These are phyloP conservation scores for Haplosporangium gracile DNA, from an alignment of 192 early-diverging fungal species.

Conservation along the genomic window DNA sequence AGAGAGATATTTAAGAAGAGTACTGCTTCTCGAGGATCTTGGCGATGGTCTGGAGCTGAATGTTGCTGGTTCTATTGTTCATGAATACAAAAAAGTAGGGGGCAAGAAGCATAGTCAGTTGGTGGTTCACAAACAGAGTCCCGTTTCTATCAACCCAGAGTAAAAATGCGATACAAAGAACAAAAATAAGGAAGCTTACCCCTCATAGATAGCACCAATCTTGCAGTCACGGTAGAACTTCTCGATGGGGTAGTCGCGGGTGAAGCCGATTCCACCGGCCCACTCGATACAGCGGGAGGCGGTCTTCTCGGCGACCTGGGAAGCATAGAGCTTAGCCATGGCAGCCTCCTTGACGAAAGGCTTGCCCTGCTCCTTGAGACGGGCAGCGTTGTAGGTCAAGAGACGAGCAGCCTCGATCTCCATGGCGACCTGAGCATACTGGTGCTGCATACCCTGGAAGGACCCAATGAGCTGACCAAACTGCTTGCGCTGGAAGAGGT, in stretches of 20 bases:
- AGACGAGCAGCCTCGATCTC: conserved; percentile 98
- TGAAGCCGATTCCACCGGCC: conserved; percentile 99
- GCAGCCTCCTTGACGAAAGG: conserved; percentile 96
- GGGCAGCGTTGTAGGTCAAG: conserved; percentile 97
- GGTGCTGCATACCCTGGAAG: conserved; percentile 84
- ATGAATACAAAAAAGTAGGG: neutral
- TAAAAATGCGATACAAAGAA: neutral
- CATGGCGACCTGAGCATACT: conserved; percentile 82
- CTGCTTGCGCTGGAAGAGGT: conserved; percentile 96
- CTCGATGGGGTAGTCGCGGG: conserved; percentile 89
- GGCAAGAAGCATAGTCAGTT: neutral
- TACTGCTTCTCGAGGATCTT: conserved; percentile 63
- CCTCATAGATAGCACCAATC: conserved; percentile 98
- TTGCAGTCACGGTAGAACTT: conserved; percentile 98
- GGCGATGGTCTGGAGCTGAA: conserved; percentile 95
- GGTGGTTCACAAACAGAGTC: no score
- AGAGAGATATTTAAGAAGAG: conserved; percentile 27
- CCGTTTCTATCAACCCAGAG: no score
- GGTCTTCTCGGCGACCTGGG: conserved; percentile 93
- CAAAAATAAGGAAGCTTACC: conserved; percentile 34
- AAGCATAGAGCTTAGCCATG: conserved; percentile 98
- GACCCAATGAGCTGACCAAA: conserved; percentile 86
- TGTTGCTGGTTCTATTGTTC: conserved; percentile 84
- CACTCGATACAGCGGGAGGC: conserved; percentile 95
- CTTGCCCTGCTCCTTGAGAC: conserved; percentile 93